Percentiles rank a stretch among this genome's conserved stretches.
These are phyloP conservation scores for Phialophora tarda DNA, from an alignment of 2,329 filamentous ascomycete genomes.

Conservation along the genomic window DNA sequence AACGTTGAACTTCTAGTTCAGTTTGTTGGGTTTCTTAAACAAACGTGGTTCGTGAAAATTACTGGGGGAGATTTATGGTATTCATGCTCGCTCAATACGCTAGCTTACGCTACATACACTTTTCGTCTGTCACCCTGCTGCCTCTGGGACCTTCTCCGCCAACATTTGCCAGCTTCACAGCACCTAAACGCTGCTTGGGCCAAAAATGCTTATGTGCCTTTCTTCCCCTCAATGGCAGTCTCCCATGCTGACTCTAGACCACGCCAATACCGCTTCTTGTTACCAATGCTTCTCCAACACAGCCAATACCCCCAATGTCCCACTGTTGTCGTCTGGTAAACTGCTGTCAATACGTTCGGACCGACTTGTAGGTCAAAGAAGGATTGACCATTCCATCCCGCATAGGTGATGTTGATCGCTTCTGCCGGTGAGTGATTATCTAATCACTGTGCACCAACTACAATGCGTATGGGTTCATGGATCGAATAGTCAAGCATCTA, in stretches of 20 bases:
- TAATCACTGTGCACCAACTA: constrained; percentile 40
- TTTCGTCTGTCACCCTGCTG: not conserved
- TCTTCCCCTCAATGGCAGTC: not conserved
- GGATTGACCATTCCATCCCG: not conserved
- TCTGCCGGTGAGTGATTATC: not conserved
- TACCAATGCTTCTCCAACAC: constrained; percentile 26
- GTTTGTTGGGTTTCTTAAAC: not conserved
- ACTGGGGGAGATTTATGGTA: not conserved
- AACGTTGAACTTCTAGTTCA: not conserved
- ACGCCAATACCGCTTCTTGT: constrained; percentile 10
- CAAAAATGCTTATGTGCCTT: not conserved
- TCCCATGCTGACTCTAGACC: not conserved
- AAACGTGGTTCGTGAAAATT: no score
- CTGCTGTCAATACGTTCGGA: constrained; percentile 8
- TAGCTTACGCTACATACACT: constrained; percentile 5
- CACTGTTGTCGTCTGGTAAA: constrained; percentile 9
- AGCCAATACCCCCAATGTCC: constrained; percentile 17
- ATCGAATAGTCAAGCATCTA: constrained; percentile 58
- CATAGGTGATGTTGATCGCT: not conserved
- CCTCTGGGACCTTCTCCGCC: not conserved
- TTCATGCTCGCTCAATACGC: constrained; percentile 24
- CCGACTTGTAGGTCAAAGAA: constrained; percentile 2
- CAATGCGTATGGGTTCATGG: constrained; percentile 58
- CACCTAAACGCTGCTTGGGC: not conserved
- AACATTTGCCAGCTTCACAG: not conserved